phyloP scores from a whole-genome alignment of 2,329 filamentous ascomycete genomes.

The Fusarium palustre region DNA sequence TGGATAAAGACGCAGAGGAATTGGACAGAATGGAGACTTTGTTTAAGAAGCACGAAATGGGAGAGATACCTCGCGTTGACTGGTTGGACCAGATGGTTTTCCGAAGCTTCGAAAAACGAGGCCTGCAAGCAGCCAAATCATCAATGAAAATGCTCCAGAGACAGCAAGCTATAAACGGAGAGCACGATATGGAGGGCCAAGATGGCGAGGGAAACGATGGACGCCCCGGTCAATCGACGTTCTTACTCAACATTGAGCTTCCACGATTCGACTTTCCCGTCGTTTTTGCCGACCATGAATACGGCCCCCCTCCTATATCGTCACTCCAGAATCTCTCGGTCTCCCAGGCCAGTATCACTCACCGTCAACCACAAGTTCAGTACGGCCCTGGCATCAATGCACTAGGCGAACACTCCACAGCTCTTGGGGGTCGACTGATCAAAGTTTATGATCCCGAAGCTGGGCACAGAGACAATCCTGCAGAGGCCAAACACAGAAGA shows the following conservation, averaged over 20 bases:
- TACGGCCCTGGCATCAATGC: constrained; percentile 90
- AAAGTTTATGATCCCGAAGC: constrained; percentile 95
- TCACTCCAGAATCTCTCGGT: constrained; percentile 69
- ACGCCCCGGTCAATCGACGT: constrained; percentile 65
- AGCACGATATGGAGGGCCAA: constrained; percentile 48
- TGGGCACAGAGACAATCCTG: constrained; percentile 89
- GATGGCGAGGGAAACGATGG: constrained; percentile 59
- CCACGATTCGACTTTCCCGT: constrained; percentile 96
- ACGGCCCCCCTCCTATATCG: constrained; percentile 85
- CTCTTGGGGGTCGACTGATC: constrained; percentile 72
- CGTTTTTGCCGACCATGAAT: constrained; percentile 94
- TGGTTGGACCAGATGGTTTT: constrained; percentile 98
- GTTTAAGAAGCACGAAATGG: constrained; percentile 98
- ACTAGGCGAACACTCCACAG: constrained; percentile 63
- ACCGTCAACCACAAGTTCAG: constrained; percentile 87
- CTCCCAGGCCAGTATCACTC: constrained; percentile 76
- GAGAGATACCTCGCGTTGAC: constrained; percentile 89
- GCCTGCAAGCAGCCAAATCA: constrained; percentile 71
- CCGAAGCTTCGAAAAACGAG: constrained; percentile 84
- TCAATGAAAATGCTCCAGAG: constrained; percentile 70
- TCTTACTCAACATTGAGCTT: constrained; percentile 89
- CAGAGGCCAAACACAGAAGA: constrained; percentile 92
- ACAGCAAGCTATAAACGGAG: constrained; percentile 57
- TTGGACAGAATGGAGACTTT: constrained; percentile 88
- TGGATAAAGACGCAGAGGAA: constrained; percentile 83